Base-by-base conservation (phyloP, 2,329 filamentous ascomycete genomes). In the Fusarium chuoi region DNA sequence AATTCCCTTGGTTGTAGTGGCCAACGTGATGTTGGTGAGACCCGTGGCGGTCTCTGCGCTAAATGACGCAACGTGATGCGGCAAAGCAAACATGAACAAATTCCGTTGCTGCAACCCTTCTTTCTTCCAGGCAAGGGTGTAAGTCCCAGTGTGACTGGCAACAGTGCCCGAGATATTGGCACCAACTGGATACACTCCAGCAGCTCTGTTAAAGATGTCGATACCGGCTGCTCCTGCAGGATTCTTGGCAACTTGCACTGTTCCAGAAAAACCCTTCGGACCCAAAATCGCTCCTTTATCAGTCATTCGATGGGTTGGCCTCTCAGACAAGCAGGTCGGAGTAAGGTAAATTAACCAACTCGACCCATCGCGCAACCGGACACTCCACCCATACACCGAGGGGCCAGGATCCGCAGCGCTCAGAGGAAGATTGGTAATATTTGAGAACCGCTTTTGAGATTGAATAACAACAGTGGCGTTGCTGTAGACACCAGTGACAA, bases 261-360 rank as follows among this genome's bases (percentile, higher is more conserved):
- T 24, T 36, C 48, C 48, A 24, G 7, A 5, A 48, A 30, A 51
- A 1, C 4, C 4, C 2, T 8, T 35, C 11, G 30, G 48, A 51
- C 48, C 48, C 30, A 26, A 10, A 17, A 35, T 36, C 14, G 30
- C 24, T 35, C 30, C 48, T 18, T 51, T 51, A 22, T 18, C n/a
- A 12, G 15, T 51, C 0, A 51, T 36, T 7, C 4, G 15, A 51
- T 36, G 28, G 4, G 10, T 26, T 14, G 48, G 28, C 20, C 10
- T 14, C 15, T 24, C 48, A 24, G 48, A 36, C 5, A n/a, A 14
- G 30, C 30, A 24, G n/a, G n/a, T 20, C 9, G 48, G n/a, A 13
- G n/a, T 36, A n/a, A 48, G 30, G n/a, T 51, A 51, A n/a, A 51
- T 51, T 30, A 51, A 51, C 28, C 48, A 51, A 24, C 48, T 51